Conservation (phyloP, 2,329 filamentous ascomycete genomes). For the Penicillium sp. region DNA sequence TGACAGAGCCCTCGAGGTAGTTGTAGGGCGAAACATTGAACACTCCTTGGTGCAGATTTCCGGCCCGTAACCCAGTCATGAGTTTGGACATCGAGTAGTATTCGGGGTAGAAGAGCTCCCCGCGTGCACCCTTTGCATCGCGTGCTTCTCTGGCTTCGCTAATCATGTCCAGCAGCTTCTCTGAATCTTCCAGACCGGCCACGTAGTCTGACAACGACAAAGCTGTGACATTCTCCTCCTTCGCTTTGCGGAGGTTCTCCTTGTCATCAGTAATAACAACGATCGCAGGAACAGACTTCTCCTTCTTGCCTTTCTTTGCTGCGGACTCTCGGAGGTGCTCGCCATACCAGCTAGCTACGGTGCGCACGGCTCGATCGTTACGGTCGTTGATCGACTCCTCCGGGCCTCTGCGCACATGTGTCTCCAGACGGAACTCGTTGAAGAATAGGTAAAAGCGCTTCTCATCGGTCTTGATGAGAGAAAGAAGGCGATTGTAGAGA, state of each 20-base stretch:
- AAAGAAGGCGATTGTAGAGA: slow-evolving; percentile 88
- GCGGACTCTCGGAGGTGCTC: slow-evolving; percentile 67
- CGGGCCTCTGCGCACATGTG: slow-evolving; percentile 70
- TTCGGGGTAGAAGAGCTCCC: slow-evolving; percentile 78
- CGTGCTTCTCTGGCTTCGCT: slow-evolving; percentile 71
- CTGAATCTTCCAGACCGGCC: slow-evolving; percentile 75
- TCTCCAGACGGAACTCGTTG: slow-evolving; percentile 95
- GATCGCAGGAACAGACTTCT: slow-evolving; percentile 66
- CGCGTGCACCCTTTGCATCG: slow-evolving; percentile 61
- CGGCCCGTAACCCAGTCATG: slow-evolving; percentile 88
- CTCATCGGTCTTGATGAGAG: slow-evolving; percentile 89
- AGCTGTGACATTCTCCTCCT: slow-evolving; percentile 67
- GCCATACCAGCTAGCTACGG: slow-evolving; percentile 84
- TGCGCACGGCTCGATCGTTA: slow-evolving; percentile 87
- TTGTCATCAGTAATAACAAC: slow-evolving; percentile 94
- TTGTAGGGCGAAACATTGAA: slow-evolving; percentile 98
- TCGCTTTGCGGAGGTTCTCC: slow-evolving; percentile 80
- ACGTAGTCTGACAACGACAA: slow-evolving; percentile 75
- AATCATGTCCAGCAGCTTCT: slow-evolving; percentile 89
- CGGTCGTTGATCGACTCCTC: slow-evolving; percentile 93
- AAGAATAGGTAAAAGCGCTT: slow-evolving; percentile 99
- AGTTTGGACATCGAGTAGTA: slow-evolving; percentile 87
- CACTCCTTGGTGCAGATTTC: slow-evolving; percentile 85
- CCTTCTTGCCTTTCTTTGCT: slow-evolving; percentile 53
- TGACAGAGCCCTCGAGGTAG: slow-evolving; percentile 89